phyloP scores from a whole-genome alignment of 805 yeast genomes.

The Hanseniaspora taiwanica region DNA sequence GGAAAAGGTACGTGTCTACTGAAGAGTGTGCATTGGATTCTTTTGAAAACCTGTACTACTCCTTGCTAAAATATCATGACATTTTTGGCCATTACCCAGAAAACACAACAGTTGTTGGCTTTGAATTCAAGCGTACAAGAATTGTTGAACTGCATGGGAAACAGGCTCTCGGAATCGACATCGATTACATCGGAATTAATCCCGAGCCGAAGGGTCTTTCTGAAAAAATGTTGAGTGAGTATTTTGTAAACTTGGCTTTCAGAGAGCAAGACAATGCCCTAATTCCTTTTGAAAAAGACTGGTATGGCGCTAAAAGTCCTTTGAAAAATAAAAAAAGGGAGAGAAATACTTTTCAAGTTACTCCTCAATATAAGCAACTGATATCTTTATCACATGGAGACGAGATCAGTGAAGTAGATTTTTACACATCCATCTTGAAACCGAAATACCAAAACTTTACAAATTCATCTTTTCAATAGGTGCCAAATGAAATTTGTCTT shows the following conservation, averaged over 20 bases:
- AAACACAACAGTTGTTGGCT: constrained; percentile 48
- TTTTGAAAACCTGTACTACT: constrained; percentile 59
- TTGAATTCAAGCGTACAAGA: constrained; percentile 56
- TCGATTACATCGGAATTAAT: constrained; percentile 42
- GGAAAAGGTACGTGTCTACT: constrained; percentile 23
- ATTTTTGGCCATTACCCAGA: constrained; percentile 31
- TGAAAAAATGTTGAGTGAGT: constrained; percentile 19
- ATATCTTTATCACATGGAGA: neutral
- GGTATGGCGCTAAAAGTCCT: constrained; percentile 38
- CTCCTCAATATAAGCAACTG: neutral
- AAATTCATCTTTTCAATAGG: neutral
- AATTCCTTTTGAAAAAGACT: constrained; percentile 38
- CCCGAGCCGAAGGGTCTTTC: constrained; percentile 34
- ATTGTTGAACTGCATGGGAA: constrained; percentile 41
- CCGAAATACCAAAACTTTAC: neutral
- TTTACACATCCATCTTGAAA: neutral
- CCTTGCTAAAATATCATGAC: constrained; percentile 41
- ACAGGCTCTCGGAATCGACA: constrained; percentile 30
- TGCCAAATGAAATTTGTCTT: too few species aligned
- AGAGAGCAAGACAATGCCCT: constrained; percentile 44
- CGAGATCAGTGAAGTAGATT: neutral
- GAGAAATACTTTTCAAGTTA: constrained; percentile 44
- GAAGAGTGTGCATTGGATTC: constrained; percentile 76
- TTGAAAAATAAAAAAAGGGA: constrained; percentile 33
- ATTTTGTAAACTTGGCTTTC: constrained; percentile 32